These are phyloP conservation scores for Suillus subalutaceus DNA, from an alignment of 768 basidiomycete genomes.

Conservation along the genomic window DNA sequence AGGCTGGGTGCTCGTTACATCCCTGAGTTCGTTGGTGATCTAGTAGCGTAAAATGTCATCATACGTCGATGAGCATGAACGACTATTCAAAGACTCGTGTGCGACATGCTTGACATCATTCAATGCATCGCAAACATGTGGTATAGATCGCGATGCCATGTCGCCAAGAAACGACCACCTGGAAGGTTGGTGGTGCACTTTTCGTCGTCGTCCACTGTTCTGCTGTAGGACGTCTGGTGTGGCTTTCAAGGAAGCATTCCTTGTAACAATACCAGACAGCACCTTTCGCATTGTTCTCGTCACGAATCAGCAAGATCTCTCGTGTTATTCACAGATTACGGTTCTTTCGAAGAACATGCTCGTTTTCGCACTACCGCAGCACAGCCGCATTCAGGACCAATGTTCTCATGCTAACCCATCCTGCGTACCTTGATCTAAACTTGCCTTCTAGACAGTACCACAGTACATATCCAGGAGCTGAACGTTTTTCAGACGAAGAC, in stretches of 20 bases:
- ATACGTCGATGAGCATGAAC: background rate
- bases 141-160: conserved; percentile 5
- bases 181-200: conserved; percentile 4
- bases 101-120: background rate
- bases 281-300: background rate
- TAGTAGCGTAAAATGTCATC: background rate
- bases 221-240: conserved; percentile 10
- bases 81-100: background rate
- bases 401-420: conserved; percentile 14
- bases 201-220: conserved; percentile 25
- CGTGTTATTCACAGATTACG: conserved; percentile 18
- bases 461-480: conserved; percentile 15
- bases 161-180: conserved; percentile 6
- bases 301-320: background rate
- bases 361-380: conserved; percentile 21
- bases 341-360: conserved; percentile 23
- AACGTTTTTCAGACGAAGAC: conserved; percentile 19
- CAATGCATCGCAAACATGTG: background rate
- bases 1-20: background rate
- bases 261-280: background rate
- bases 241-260: background rate
- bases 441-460: conserved; percentile 20
- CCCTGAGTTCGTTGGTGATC: background rate
- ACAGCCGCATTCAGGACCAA: conserved; percentile 2
- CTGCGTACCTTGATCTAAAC: conserved; percentile 20